A percentile compares a stretch with the other conserved stretches of the same genome.
Conservation (phyloP, 352 stramenopile genomes). For the Phytophthora syringae region DNA sequence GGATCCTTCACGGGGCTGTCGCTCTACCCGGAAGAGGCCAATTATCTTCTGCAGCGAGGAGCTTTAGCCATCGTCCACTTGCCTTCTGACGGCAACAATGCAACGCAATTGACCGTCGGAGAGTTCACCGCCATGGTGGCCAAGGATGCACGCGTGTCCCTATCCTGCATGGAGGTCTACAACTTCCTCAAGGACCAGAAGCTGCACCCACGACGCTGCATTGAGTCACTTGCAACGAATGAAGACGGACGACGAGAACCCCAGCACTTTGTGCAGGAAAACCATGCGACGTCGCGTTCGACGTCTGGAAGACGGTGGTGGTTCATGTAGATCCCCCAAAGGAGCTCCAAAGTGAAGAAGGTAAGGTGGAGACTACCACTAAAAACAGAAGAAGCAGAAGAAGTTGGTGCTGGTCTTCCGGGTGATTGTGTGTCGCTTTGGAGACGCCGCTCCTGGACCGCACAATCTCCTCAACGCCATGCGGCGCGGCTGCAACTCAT, state of each 20-base stretch:
- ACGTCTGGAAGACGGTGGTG: conserved; percentile 62
- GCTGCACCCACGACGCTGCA: conserved; percentile 64
- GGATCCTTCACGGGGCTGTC: conserved; percentile 62
- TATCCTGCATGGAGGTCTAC: conserved; percentile 62
- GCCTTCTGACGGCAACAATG: conserved; percentile 8
- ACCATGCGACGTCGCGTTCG: conserved; percentile 45
- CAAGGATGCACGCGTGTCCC: conserved; percentile 35
- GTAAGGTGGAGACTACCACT: conserved; percentile 15
- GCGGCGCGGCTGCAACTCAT: conserved; percentile 4
- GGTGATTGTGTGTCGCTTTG: conserved; percentile 58
- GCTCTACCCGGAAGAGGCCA: conserved; percentile 73
- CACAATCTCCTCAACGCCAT: conserved; percentile 26
- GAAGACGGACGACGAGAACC: conserved; percentile 25
- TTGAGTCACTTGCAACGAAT: conserved; percentile 15
- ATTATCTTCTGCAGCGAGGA: conserved; percentile 65
- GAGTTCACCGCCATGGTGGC: conserved; percentile 41
- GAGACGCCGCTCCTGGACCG: conserved; percentile 40
- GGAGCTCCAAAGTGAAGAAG: neutral
- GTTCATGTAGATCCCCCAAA: conserved; percentile 7
- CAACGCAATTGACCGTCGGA: conserved; percentile 23
- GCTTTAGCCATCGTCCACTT: conserved; percentile 55
- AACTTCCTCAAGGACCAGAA: conserved; percentile 68
- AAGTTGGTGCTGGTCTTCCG: conserved; percentile 58
- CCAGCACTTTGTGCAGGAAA: conserved; percentile 24
- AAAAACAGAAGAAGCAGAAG: conserved; percentile 51